Base-by-base conservation (phyloP, 202 grass and related monocot species). In the Schoenoplectus triqueter region DNA sequence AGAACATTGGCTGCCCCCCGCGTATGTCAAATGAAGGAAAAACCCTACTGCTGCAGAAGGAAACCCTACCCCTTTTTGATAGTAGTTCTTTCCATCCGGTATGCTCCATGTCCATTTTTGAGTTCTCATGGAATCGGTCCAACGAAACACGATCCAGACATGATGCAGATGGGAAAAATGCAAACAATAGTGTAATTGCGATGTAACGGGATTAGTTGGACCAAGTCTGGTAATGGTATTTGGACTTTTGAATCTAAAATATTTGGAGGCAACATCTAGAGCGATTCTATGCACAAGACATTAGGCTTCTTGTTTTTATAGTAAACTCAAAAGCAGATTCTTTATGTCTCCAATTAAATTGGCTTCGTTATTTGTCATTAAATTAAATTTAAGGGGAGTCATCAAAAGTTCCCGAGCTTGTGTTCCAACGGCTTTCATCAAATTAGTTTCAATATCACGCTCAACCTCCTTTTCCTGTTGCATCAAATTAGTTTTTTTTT, bases 181-280 rank as follows among this genome's bases (percentile, higher is more conserved):
- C 0, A 52, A 74, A 52, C 4, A 73, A 22, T 31, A 69, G 0
- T 54, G 17, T 52, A 74, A 6, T 74, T 71, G 13, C 18, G 47
- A 73, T 46, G 7, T 52, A 73, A 51, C 47, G 7, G 17, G 70
- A 52, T 73, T 52, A 73, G 70, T 73, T 73, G 6, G 66, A 68
- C 66, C 39, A 42, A 68, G 66, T 41, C 66, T 14, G 3, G 10
- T 41, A 31, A 31, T 31, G 31, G 31, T 31, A 31, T 69, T 69
- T 69, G 22, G 11, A 69, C 11, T 44, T 44, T 41, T 41, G 11
- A 41, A 69, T 31, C 2, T 65, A 65, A 65, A 10, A 21, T n/a
- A 10, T 65, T 65, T 21, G 19, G 62, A 31, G 63, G 31, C 18
- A 21, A 31, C 0, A 31, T 69, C 66, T 68, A 68, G 11, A 42